Evolutionary conservation across 306 rosid genomes (phyloP), one percentile per base, ranked within the genome.

Genomic region (Aeschynomene evenia): DNA sequence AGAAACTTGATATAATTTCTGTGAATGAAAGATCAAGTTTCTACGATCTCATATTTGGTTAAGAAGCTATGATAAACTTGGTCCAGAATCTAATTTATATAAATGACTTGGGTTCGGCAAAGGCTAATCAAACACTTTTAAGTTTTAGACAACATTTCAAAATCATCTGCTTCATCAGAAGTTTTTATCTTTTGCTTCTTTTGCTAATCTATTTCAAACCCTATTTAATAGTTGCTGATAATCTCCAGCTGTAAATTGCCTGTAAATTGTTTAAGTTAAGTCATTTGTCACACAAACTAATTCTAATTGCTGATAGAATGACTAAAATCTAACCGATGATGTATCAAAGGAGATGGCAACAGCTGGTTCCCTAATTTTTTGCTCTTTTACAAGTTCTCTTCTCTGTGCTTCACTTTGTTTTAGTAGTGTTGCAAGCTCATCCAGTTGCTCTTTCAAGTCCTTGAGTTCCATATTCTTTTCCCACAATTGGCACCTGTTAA

Each of bases 391-490:
- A 68, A 87, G 89, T 73, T 87, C 91, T 59, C 56, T 82, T 68
- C 78, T 75, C 75, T 85, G 86, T 71, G 78, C 73, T 80, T 87
- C 93, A 71, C 96, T 90, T 78, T 80, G 83, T 63, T 73, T 82
- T 48, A 87, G 77, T 13, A 90, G 78, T 60, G 46, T 57, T 52
- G 79, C 75, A 45, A 90, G 88, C 73, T 90, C 89, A 63, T 78
- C 80, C 28, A 90, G 80, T 72, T 90, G 88, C 61, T 87, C 96
- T 69, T 87, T 83, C 81, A 84, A 83, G 73, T 90, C 96, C 75
- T 83, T 78, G 48, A 90, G 81, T 73, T 85, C 91, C 80, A 80
- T 78, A 63, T 82, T 76, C 88, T 81, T 87, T 79, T 87, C 91
- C 91, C 88, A 90, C 82, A 87, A 71, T 34, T 77, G 86, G 69